A percentile compares a stretch with the other conserved stretches of the same genome.
These are phyloP conservation scores for Ceratobasidium sp. DNA, from an alignment of 1,284 basidiomycete species.

Conservation along the genomic window DNA sequence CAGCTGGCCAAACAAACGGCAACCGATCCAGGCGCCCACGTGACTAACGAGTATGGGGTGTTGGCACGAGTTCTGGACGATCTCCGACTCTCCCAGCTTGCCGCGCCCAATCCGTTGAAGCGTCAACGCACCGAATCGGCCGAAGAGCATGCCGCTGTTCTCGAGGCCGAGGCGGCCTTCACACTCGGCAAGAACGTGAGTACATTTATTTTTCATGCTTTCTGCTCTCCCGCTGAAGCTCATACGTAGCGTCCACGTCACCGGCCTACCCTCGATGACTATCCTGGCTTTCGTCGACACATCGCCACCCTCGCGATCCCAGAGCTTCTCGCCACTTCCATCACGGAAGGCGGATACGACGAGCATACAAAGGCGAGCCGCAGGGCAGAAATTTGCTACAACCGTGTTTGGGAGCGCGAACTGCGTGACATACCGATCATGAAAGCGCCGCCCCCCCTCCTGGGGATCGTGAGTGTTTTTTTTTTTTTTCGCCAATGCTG, in stretches of 20 bases:
- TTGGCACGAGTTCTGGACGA: background rate
- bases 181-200: too few relatives aligned
- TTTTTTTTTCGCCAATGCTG: background rate
- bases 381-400: background rate
- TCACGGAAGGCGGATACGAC: background rate
- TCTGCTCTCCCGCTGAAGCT: too few relatives aligned
- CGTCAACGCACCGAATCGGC: background rate
- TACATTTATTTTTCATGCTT: too few relatives aligned
- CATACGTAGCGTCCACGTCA: too few relatives aligned
- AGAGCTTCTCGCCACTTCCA: background rate
- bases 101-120: too few relatives aligned
- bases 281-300: background rate
- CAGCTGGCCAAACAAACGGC: background rate
- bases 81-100: background rate
- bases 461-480: background rate
- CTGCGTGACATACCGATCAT: background rate
- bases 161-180: background rate
- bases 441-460: conserved; percentile 1
- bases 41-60: background rate
- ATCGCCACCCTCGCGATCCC: conserved; percentile 17
- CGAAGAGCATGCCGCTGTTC: conserved; percentile 10
- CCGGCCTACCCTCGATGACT: background rate
- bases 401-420: background rate
- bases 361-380: too few relatives aligned
- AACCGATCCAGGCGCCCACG: background rate